Evolutionary conservation across 805 yeast species (phyloP).

Genomic region (Lachancea lanzarotensis): DNA sequence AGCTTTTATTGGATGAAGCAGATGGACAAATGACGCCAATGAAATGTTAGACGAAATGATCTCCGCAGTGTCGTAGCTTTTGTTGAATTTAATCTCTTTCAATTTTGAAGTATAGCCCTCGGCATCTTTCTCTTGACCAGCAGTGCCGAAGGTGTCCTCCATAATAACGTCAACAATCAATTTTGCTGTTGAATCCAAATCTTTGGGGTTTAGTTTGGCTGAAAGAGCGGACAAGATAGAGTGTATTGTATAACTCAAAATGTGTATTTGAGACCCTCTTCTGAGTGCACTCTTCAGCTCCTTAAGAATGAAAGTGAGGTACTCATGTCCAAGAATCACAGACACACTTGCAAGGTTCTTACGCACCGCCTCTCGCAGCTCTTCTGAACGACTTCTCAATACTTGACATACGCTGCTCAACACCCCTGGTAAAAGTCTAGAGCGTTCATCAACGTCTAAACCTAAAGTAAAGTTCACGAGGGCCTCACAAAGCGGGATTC

Average conservation of each 20-base stretch:
- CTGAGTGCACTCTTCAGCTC: conserved; percentile 75
- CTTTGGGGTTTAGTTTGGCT: conserved; percentile 51
- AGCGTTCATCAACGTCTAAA: conserved; percentile 49
- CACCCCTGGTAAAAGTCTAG: conserved; percentile 66
- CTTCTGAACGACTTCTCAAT: conserved; percentile 77
- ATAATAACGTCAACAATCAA: conserved; percentile 65
- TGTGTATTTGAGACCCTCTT: conserved; percentile 90
- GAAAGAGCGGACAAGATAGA: conserved; percentile 52
- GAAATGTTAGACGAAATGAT: conserved; percentile 59
- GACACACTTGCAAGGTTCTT: conserved; percentile 64
- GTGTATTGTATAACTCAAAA: conserved; percentile 83
- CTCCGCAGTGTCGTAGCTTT: conserved; percentile 84
- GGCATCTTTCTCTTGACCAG: conserved; percentile 91
- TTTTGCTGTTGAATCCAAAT: conserved; percentile 59
- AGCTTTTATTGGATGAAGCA: conserved; percentile 64
- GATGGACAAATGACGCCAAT: conserved; percentile 46
- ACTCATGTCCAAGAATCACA: conserved; percentile 59
- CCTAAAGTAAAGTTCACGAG: conserved; percentile 60
- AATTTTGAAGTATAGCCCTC: conserved; percentile 81
- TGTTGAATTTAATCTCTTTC: conserved; percentile 85
- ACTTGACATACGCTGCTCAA: conserved; percentile 85
- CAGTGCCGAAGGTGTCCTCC: conserved; percentile 89
- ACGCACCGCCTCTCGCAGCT: conserved; percentile 79
- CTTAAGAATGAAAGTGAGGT: conserved; percentile 64
- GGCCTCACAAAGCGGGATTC: conserved; percentile 80